Base-by-base conservation (phyloP, 208 protist genomes). In the Leishmania tropica region DNA sequence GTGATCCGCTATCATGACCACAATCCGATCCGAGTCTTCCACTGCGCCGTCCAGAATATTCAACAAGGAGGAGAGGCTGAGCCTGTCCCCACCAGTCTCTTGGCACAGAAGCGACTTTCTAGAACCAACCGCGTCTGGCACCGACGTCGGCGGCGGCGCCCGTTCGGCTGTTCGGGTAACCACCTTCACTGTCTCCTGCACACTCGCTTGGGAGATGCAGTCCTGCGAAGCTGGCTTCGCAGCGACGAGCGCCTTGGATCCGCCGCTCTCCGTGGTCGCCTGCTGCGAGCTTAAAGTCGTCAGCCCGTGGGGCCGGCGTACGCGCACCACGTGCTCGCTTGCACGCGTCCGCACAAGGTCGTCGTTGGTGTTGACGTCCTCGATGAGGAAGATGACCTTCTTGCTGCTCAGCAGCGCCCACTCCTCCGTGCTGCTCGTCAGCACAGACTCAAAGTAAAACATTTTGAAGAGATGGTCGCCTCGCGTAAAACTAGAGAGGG, bases 311-410 rank as follows among this genome's bases (percentile, higher is more conserved):
- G 78, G 31, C 0, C 40, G 78, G 17, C 82, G 65, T 21, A 81
- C n/a, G n/a, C 15, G 77, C 24, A 70, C 82, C 4, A 35, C 15
- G 71, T 79, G 53, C 31, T 19, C 65, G 31, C 5, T 24, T 0
- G 35, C 28, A 2, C 82, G 82, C 35, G 77, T 62, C 0, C 64
- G 53, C 54, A 85, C 77, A 28, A 82, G n/a, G 31, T 79, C 54
- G 62, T 58, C 62, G 37, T 53, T 62, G 19, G 78, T 70, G 82
- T 85, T 75, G 5, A 85, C 78, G 53, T 79, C 78, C 74, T 85
- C 82, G 8, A 85, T n/a, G 47, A 85, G 78, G 37, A 85, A 85
- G 47, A 85, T 85, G 11, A 85, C 82, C 47, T 82, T 81, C n/a
- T 60, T 70, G 78, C 64, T 82, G 45, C 28, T 82, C 35, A 85